Evolutionary conservation across 176 grass and related monocot genomes (phyloP).

Genomic region (Eragrostis nindensis): DNA sequence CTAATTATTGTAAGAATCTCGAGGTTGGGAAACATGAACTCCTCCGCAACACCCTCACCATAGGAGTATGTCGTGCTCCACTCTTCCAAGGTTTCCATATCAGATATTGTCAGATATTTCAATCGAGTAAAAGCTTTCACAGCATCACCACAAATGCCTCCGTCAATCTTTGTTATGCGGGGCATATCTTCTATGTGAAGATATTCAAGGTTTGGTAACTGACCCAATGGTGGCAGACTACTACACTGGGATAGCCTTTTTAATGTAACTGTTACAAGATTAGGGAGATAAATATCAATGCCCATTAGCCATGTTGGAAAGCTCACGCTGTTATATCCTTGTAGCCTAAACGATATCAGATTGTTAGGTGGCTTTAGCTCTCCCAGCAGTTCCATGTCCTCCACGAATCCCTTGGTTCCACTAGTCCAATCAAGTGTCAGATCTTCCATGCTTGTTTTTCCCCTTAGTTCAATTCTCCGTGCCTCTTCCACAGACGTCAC

Average conservation of each 20-base stretch:
- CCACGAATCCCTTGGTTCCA: not conserved
- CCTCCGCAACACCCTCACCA: not conserved
- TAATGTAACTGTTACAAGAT: rapidly evolving
- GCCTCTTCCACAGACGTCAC: constrained; percentile 7
- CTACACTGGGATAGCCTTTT: not conserved
- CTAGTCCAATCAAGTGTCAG: constrained; percentile 5
- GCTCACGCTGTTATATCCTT: not conserved
- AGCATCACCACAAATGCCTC: not conserved
- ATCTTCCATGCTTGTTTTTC: not conserved
- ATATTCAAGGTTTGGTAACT: not conserved
- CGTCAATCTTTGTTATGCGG: not conserved
- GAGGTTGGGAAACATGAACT: constrained; percentile 21
- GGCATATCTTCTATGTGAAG: not conserved
- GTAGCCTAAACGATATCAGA: not conserved
- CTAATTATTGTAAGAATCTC: not conserved
- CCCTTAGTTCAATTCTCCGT: not conserved
- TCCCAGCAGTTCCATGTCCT: not conserved
- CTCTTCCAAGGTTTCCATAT: constrained; percentile 3
- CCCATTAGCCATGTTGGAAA: constrained; percentile 10
- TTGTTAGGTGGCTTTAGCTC: constrained; percentile 1
- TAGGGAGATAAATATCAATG: not conserved
- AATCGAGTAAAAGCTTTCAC: not conserved
- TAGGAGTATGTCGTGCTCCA: not conserved
- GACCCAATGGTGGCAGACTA: not conserved
- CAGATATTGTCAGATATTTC: too few relatives aligned